Evolutionary conservation across 2,329 filamentous ascomycete genomes (phyloP), one percentile per base, ranked within the genome.

Genomic region (Fusarium protoensiforme): DNA sequence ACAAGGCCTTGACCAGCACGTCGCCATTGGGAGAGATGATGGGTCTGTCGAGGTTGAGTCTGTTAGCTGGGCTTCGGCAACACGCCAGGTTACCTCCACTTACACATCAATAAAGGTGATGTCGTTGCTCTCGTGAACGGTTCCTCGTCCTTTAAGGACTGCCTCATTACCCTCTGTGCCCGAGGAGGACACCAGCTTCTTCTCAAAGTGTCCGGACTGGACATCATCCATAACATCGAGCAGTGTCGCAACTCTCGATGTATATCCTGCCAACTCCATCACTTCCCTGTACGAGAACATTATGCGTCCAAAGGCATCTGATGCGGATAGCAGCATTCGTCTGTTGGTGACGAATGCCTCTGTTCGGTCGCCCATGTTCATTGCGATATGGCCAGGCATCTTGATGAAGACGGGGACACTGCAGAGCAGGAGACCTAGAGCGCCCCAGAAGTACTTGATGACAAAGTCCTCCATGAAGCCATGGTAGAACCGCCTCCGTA

Each of bases 401-500:
- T 96, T 96, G 87, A 99, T 93, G 82, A 99, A 99, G 3, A 98
- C 96, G 0, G 96, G 96, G 1, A 98, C 92, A 82, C 94, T 97
- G 86, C 96, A 99, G 11, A 99, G 91, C 72, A 98, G 83, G 73
- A 99, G 88, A 2, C 96, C 96, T 48, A 99, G 83, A 3, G 96
- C 96, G 43, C 96, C 96, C 96, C 96, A 99, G 84, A 98, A 96
- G 81, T 99, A 99, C 83, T 99, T 99, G 83, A 99, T 98, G 66
- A 98, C 94, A 83, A 98, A 99, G 82, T 99, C 96, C 81, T 99
- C 96, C 96, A 98, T 98, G 78, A 99, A 92, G n/a, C 95, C 96
- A 81, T 99, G 96, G 82, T 98, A 98, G 81, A 99, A 93, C 57
- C 96, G 91, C 71, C 94, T 89, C 41, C 95, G 90, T 70, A 99